These are phyloP conservation scores for Verticillium longisporum DNA, from an alignment of 2,329 filamentous ascomycete species.

Conservation along the genomic window DNA sequence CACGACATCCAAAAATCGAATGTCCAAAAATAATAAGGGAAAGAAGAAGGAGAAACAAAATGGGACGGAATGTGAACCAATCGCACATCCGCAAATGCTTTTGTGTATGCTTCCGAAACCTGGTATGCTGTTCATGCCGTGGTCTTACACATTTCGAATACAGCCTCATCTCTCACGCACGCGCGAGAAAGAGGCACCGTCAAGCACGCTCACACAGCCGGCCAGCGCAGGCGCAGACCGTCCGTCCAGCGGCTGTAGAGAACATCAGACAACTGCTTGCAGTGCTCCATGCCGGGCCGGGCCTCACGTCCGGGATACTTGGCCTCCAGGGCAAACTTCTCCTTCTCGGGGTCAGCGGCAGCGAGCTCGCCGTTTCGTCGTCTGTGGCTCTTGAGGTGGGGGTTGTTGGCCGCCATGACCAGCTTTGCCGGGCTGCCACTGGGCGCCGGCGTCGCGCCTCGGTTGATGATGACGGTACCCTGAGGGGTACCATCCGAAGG, in stretches of 20 bases:
- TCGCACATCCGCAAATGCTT: conserved; percentile 7
- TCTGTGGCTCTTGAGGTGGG: conserved; percentile 74
- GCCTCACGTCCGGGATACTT: conserved; percentile 49
- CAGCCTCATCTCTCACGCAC: background rate
- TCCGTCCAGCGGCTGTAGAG: conserved; percentile 88
- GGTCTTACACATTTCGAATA: conserved; percentile 11
- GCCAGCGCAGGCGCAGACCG: conserved; percentile 68
- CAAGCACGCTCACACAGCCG: conserved; percentile 24
- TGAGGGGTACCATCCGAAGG: conserved; percentile 39
- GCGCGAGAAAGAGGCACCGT: background rate
- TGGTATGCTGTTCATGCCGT: conserved; percentile 6
- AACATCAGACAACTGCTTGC: conserved; percentile 80
- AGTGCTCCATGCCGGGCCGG: conserved; percentile 80
- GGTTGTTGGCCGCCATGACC: conserved; percentile 73
- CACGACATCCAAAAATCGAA: conserved; percentile 3
- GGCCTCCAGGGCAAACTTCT: conserved; percentile 40
- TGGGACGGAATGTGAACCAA: background rate
- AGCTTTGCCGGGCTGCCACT: conserved; percentile 54
- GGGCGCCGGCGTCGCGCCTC: conserved; percentile 18
- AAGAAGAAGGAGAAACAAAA: background rate
- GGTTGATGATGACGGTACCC: conserved; percentile 54
- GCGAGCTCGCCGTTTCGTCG: conserved; percentile 49
- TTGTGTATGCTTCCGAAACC: conserved; percentile 10
- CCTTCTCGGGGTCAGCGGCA: conserved; percentile 39
- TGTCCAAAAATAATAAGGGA: background rate